Evolutionary conservation across 2,329 filamentous ascomycete genomes (phyloP), one percentile per base, ranked within the genome.

Genomic region (Fusarium oxysporum): DNA sequence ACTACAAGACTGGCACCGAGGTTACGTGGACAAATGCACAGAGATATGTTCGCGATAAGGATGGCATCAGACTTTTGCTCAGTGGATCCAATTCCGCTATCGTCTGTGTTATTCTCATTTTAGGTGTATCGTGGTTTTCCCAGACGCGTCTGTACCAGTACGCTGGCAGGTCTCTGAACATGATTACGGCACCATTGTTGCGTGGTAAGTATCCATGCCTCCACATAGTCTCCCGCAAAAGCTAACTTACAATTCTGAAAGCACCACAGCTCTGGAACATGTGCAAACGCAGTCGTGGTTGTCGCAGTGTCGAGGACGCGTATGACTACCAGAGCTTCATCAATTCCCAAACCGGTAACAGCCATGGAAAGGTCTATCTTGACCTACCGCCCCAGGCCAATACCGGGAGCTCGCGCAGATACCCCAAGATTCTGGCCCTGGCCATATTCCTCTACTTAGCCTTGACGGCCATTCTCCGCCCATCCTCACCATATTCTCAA

Each of bases 41-140:
- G 30, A 55, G 73, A 21, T 78, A 79, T 51, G 76, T 78, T 23
- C 50, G 68, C 33, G 76, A 78, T 48, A 64, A 74, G 37, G 76
- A 80, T 48, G 77, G 72, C 40, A 67, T 78, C 40, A 79, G 77
- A 65, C 76, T 80, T n/a, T 45, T 80, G 47, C 65, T 80, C 13
- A 79, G 77, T 57, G 78, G 78, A 21, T 65, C 72, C 21, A 51
- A 61, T 23, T 59, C 73, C 32, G 75, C 77, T 8, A 11, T 76
- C 23, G 67, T 68, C 35, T 67, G 74, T 33, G 61, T 66, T 17
- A 37, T 71, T 25, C 17, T 71, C 41, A 71, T 78, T 25, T 25
- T 80, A 25, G 33, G 71, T 33, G 19, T 76, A 5, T 59, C 76
- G 12, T 75, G 73, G 70, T 50, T 76, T 55, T 33, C 66, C 38